These are phyloP conservation scores for Yarrowia hollandica DNA, from an alignment of 805 yeast species.

Conservation along the genomic window DNA sequence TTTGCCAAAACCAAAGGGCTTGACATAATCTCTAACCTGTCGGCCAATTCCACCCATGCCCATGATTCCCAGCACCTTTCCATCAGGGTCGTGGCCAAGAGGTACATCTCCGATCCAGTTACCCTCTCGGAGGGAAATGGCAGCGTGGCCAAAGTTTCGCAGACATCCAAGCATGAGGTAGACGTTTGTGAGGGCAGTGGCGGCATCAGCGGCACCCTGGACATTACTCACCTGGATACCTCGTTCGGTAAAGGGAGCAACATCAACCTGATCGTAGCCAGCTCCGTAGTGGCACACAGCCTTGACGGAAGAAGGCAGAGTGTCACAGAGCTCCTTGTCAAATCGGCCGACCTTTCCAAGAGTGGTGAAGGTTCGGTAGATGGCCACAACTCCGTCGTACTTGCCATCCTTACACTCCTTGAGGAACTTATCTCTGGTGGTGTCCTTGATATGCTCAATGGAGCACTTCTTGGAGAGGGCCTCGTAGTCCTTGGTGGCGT, in stretches of 20 bases:
- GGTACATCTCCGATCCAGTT: constrained; percentile 66
- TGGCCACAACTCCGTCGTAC: constrained; percentile 47
- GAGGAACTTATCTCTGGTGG: constrained; percentile 44
- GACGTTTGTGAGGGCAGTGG: constrained; percentile 73
- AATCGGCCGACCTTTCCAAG: constrained; percentile 59
- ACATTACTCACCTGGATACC: constrained; percentile 66
- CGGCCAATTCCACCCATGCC: constrained; percentile 93
- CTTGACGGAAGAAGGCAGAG: constrained; percentile 56
- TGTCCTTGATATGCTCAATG: neutral
- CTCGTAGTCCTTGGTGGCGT: constrained; percentile 22
- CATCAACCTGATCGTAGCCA: constrained; percentile 70
- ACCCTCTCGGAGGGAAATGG: constrained; percentile 54
- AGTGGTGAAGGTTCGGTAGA: constrained; percentile 57
- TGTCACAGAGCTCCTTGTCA: constrained; percentile 58
- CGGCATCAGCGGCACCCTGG: constrained; percentile 64
- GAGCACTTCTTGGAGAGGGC: neutral
- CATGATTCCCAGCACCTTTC: constrained; percentile 72
- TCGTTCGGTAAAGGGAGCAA: constrained; percentile 50
- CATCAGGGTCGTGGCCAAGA: constrained; percentile 73
- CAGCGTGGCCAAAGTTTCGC: constrained; percentile 66
- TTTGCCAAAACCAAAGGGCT: constrained; percentile 73
- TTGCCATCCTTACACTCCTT: constrained; percentile 47
- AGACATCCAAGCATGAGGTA: constrained; percentile 61
- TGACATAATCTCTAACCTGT: constrained; percentile 67
- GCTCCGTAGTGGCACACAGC: constrained; percentile 68